Base-by-base conservation (phyloP, 2,329 filamentous ascomycete species). In the Pyrenochaeta sp. region DNA sequence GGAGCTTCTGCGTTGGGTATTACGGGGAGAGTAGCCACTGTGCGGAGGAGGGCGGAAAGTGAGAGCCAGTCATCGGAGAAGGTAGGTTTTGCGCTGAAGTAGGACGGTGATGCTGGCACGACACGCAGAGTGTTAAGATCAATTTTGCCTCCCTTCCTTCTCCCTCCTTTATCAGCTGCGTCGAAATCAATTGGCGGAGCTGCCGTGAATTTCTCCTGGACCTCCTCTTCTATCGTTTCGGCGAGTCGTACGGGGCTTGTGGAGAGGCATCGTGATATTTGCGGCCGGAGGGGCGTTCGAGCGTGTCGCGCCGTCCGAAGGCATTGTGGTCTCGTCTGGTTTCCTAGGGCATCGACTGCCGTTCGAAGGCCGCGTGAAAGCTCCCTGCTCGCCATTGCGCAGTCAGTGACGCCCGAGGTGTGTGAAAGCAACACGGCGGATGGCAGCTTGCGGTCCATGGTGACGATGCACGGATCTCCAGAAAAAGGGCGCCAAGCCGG, bases 61-160 rank as follows among this genome's bases (percentile, higher is more conserved):
- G 79, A 76, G 55, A 97, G 81, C 59, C 88, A 83, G 63, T 89
- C 83, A 74, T 99, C 94, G 73, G 87, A 94, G 78, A 96, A 96
- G 41, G 81, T 79, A 2, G 92, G 88, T 49, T 87, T 87, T 38
- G 87, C 87, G 38, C 90, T 92, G 77, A 97, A 99, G 75, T 99
- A 99, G n/a, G 93, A 94, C 3, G 90, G 86, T 23, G 92, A 96
- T 18, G 81, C 81, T 14, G 94, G 94, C 23, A 96, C 77, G 15
- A 95, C 78, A 55, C 94, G 89, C 39, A 89, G 60, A 17, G 58
- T 67, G 32, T 56, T 48, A 28, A 77, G 60, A 3, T 67, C 30
- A 14, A 35, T 35, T 13, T 44, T 44, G 35, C 35, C 47, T 22
- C 37, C 51, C 35, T 27, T 50, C 17, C 51, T 48, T n/a, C 49